Conservation (phyloP, 2,329 filamentous ascomycete genomes). For the Botrytis medusae region DNA sequence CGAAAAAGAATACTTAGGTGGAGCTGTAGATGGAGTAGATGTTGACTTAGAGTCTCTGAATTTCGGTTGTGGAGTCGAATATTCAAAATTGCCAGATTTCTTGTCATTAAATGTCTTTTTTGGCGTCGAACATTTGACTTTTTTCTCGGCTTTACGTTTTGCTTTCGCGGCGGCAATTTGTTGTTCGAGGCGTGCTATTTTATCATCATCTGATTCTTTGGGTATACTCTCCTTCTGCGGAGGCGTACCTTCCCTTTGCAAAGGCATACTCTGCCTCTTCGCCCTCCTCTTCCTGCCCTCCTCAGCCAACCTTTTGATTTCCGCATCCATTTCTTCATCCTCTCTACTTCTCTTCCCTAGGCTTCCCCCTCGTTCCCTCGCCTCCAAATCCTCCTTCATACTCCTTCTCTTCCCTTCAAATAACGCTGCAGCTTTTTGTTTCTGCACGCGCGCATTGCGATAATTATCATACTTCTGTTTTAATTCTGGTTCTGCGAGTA, state of each 20-base stretch:
- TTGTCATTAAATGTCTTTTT: not conserved
- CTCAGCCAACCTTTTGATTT: constrained; percentile 53
- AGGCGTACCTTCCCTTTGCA: not conserved
- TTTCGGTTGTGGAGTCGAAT: not conserved
- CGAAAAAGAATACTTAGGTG: constrained; percentile 40
- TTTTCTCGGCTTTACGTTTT: constrained; percentile 39
- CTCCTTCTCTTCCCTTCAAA: constrained; percentile 71
- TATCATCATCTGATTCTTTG: constrained; percentile 42
- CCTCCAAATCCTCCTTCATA: constrained; percentile 85
- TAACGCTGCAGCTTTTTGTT: constrained; percentile 67
- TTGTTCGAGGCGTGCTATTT: constrained; percentile 48
- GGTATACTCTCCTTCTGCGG: constrained; percentile 46
- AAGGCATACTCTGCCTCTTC: constrained; percentile 46
- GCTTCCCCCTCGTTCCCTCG: constrained; percentile 60
- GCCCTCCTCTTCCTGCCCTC: constrained; percentile 51
- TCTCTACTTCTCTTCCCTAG: constrained; percentile 59
- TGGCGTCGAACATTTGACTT: constrained; percentile 39
- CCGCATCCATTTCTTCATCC: constrained; percentile 49
- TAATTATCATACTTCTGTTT: constrained; percentile 77
- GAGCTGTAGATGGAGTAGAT: constrained; percentile 33
- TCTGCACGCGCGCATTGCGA: constrained; percentile 68
- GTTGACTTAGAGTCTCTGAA: not conserved
- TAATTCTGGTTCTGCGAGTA: constrained; percentile 69
- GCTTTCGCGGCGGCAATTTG: constrained; percentile 45
- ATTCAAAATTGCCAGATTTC: not conserved